Percentiles rank a stretch among this genome's conserved stretches.
Evolutionary conservation across 1,139 yeast species (phyloP).

Genomic region (Wickerhamiella pararugosa): DNA sequence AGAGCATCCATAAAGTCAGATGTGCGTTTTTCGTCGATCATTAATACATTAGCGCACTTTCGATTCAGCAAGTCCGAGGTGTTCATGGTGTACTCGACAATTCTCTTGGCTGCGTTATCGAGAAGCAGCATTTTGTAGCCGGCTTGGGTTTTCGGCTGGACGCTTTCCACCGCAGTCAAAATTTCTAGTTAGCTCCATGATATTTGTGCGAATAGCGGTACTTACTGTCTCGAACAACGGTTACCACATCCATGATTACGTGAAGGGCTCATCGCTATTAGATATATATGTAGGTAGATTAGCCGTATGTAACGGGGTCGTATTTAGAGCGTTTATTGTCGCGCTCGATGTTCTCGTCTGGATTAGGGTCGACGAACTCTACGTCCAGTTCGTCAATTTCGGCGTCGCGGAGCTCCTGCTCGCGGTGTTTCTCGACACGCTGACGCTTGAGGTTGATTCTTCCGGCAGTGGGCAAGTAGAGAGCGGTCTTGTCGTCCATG

Average conservation of each 20-base stretch:
- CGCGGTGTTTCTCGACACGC: slow-evolving; percentile 43
- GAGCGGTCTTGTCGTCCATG: slow-evolving; percentile 42
- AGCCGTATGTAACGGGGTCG: slow-evolving; percentile 42
- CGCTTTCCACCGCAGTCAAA: slow-evolving; percentile 20
- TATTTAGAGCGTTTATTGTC: slow-evolving; percentile 53
- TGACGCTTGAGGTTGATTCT: slow-evolving; percentile 73
- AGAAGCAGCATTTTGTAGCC: slow-evolving; percentile 30
- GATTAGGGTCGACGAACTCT: slow-evolving; percentile 56
- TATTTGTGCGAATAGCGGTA: not conserved
- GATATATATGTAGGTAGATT: not conserved
- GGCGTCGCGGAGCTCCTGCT: slow-evolving; percentile 34
- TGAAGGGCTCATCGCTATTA: not conserved
- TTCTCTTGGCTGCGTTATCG: slow-evolving; percentile 25
- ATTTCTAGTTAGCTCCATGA: slow-evolving; percentile 7
- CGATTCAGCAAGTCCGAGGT: slow-evolving; percentile 28
- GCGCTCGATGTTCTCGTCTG: slow-evolving; percentile 50
- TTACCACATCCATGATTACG: slow-evolving; percentile 4
- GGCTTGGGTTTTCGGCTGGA: slow-evolving; percentile 19
- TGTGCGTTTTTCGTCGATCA: slow-evolving; percentile 37
- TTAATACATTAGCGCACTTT: slow-evolving; percentile 31
- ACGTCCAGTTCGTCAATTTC: slow-evolving; percentile 37
- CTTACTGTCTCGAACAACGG: slow-evolving; percentile 4
- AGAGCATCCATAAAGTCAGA: slow-evolving; percentile 43
- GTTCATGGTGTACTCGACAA: slow-evolving; percentile 25
- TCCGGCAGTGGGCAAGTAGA: slow-evolving; percentile 65